Percentiles rank a stretch among this genome's conserved stretches.
Evolutionary conservation across 192 early-diverging fungal species (phyloP).

Genomic region (Backusella mclennaniae): DNA sequence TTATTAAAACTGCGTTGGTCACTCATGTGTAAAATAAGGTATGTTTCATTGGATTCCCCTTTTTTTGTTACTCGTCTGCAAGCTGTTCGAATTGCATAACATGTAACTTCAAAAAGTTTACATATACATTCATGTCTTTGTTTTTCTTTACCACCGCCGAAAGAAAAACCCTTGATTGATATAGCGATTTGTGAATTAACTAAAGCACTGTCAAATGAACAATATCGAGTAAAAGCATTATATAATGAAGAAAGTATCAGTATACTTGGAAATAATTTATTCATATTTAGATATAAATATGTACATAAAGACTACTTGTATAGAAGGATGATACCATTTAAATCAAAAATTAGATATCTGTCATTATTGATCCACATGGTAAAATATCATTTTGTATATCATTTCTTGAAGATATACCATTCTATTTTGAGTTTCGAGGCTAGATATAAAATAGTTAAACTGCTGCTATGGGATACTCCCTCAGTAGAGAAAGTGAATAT

Average conservation of each 20-base stretch:
- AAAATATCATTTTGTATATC: no score
- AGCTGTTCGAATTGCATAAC: background rate
- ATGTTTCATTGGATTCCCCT: background rate
- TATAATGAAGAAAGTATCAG: no score
- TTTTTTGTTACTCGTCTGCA: background rate
- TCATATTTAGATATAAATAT: background rate
- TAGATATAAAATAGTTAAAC: no score
- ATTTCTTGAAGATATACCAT: no score
- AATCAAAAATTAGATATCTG: background rate
- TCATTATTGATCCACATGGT: no score
- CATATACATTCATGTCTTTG: background rate
- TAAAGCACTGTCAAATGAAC: no score
- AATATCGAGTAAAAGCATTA: no score
- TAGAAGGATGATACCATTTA: background rate
- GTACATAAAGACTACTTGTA: background rate
- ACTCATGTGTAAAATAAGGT: background rate
- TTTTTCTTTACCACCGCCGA: no score
- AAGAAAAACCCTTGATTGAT: background rate
- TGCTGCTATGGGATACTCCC: background rate
- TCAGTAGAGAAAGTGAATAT: background rate
- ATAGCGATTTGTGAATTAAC: background rate
- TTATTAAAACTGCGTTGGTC: background rate
- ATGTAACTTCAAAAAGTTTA: background rate
- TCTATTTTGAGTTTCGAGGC: no score
- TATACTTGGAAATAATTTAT: background rate